Evolutionary conservation across 75 land plant species (phyloP), one percentile per base, ranked within the genome.

Genomic region (Selaginella tamariscina): DNA sequence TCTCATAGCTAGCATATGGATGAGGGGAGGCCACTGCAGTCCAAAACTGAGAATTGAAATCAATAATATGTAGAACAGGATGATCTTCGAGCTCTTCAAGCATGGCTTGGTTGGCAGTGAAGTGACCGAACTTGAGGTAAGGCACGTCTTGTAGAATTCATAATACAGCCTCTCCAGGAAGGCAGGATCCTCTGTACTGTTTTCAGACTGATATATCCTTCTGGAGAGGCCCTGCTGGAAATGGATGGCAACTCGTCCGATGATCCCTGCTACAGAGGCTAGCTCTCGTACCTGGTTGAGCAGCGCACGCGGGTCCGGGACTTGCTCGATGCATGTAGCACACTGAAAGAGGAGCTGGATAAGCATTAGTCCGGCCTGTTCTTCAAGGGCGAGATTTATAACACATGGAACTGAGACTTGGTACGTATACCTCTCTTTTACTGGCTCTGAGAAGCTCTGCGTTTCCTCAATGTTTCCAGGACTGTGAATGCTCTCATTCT

Each of bases 101-200:
- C 60, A 90, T 90, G 27, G 92, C 97, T 56, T 88, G 97, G 57
- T 88, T 91, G 1, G 97, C 97, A 5, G 93, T 91, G 82, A 91
- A 88, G 69, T 91, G 97, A 0, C 92, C 93, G 79, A 91, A 88
- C 71, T 91, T 91, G 63, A 91, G 77, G 67, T 88, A 91, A 2
- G 97, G 97, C 87, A 82, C 21, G 84, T 71, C 78, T 88, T 87
- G 75, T 91, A 91, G 75, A 88, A 91, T 67, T 82, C 79, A 70
- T 77, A 79, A 74, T 85, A 81, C 27, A 88, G 81, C 30, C 76
- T 30, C 60, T 88, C 89, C 11, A 79, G 32, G 54, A 79, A 65
- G 2, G 74, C 76, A 30, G 73, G 32, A 18, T 82, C 79, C 2
- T 79, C 69, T 56, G 62, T 31, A 0, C 73, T 39, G 30, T 32